Evolutionary conservation across 352 stramenopile species (phyloP).

Genomic region (Globisporangium polare): DNA sequence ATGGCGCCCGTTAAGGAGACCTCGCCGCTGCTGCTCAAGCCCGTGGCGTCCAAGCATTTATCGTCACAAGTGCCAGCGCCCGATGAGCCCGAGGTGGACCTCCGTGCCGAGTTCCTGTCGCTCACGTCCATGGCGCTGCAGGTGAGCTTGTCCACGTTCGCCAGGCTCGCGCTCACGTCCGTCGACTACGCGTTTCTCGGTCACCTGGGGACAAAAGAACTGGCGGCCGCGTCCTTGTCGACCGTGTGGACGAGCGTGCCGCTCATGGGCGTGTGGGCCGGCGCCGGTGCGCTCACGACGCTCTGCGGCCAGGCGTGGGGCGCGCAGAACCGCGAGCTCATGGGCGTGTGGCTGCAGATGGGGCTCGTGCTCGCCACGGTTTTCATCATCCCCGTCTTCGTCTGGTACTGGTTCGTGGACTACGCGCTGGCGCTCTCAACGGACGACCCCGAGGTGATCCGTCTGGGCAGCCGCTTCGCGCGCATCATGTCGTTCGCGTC

Average conservation of each 20-base stretch:
- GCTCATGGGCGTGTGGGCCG: slow-evolving; percentile 62
- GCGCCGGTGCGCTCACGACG: slow-evolving; percentile 57
- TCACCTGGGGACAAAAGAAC: slow-evolving; percentile 59
- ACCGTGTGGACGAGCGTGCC: slow-evolving; percentile 74
- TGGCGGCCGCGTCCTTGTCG: slow-evolving; percentile 70
- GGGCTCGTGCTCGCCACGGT: slow-evolving; percentile 27
- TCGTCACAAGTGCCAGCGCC: background rate
- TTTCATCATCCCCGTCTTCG: slow-evolving; percentile 30
- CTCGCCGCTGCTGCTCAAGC: slow-evolving; percentile 5
- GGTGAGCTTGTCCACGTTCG: slow-evolving; percentile 74
- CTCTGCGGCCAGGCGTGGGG: slow-evolving; percentile 38
- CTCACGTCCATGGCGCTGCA: slow-evolving; percentile 78
- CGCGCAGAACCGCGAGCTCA: slow-evolving; percentile 30
- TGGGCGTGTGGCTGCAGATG: slow-evolving; percentile 36
- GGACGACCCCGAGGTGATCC: slow-evolving; percentile 52
- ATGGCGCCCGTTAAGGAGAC: slow-evolving; percentile 4
- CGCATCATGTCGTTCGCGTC: slow-evolving; percentile 77
- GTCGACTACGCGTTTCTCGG: slow-evolving; percentile 24
- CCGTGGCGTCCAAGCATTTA: background rate
- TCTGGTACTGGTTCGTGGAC: slow-evolving; percentile 44
- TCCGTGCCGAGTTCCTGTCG: slow-evolving; percentile 50
- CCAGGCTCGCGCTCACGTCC: slow-evolving; percentile 70
- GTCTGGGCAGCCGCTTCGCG: slow-evolving; percentile 60
- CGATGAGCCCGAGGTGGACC: slow-evolving; percentile 34
- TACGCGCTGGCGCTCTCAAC: slow-evolving; percentile 57